Conservation (phyloP, 768 basidiomycete species). For the Russula foetens region DNA sequence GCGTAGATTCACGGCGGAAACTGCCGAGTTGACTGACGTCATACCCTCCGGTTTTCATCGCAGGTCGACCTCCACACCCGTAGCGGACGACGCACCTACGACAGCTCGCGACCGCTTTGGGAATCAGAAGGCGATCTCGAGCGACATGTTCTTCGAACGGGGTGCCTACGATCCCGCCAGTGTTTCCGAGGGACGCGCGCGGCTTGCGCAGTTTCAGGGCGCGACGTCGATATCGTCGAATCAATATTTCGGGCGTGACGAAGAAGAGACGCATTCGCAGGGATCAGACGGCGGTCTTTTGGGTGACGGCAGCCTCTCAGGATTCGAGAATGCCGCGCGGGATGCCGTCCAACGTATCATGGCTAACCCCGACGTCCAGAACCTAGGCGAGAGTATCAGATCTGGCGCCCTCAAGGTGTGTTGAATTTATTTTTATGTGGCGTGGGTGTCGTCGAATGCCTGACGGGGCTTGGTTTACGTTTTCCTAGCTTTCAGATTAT, state of each 20-base stretch:
- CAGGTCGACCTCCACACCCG: constrained; percentile 20
- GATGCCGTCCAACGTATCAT: constrained; percentile 70
- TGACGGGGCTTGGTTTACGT: neutral
- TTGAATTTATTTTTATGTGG: constrained; percentile 6
- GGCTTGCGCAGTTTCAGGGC: constrained; percentile 81
- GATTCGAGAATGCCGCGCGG: constrained; percentile 54
- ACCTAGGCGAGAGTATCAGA: constrained; percentile 69
- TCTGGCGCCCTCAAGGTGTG: constrained; percentile 75
- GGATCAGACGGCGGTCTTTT: constrained; percentile 49
- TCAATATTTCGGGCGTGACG: constrained; percentile 91
- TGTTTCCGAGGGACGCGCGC: constrained; percentile 66
- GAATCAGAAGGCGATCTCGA: constrained; percentile 90
- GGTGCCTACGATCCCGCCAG: constrained; percentile 74
- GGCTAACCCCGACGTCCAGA: constrained; percentile 83
- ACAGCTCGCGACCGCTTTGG: constrained; percentile 90
- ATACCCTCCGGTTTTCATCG: neutral
- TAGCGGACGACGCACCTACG: constrained; percentile 55
- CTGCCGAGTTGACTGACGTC: neutral
- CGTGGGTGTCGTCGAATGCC: neutral
- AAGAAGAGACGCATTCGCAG: constrained; percentile 44
- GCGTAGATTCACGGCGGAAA: neutral
- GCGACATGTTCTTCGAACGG: constrained; percentile 95
- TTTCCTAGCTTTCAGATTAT: constrained; percentile 35
- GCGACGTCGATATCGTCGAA: constrained; percentile 91
- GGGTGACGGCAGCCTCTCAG: constrained; percentile 44